A percentile compares a stretch with the other conserved stretches of the same genome.
phyloP scores from a whole-genome alignment of 768 basidiomycete genomes.

The Trametes coccinea region DNA sequence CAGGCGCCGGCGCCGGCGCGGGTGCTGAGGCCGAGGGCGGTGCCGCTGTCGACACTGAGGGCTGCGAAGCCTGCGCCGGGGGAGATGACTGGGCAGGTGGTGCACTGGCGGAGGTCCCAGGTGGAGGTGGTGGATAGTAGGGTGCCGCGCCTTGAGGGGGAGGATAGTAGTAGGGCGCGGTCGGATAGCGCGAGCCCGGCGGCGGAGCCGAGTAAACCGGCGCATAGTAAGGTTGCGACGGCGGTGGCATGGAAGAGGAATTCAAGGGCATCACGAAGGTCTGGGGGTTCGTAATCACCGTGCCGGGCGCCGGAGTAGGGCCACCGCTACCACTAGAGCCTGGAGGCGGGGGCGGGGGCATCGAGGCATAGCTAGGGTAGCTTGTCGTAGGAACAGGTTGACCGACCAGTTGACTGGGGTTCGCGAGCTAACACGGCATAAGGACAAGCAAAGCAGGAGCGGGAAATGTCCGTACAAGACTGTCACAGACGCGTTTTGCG shows the following conservation, averaged over 20 bases:
- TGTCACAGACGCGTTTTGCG: constrained; percentile 77
- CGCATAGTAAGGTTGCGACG: constrained; percentile 42
- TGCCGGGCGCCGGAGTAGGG: constrained; percentile 38
- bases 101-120: constrained; percentile 5
- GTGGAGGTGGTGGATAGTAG: constrained; percentile 27
- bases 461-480: constrained; percentile 49
- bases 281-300: constrained; percentile 68
- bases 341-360: constrained; percentile 32
- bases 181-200: constrained; percentile 50
- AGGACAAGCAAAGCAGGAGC: constrained; percentile 8
- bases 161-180: constrained; percentile 65
- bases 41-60: constrained; percentile 18
- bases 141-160: constrained; percentile 32
- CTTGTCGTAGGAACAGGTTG: constrained; percentile 47
- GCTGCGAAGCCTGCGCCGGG: constrained; percentile 18
- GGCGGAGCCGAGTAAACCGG: constrained; percentile 38
- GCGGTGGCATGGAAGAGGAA: constrained; percentile 41
- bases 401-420: constrained; percentile 67
- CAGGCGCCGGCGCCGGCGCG: constrained; percentile 3
- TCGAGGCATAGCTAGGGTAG: constrained; percentile 32
- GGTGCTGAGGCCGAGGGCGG: constrained; percentile 28
- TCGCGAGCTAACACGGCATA: constrained; percentile 54
- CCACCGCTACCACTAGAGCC: constrained; percentile 32
- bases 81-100: constrained; percentile 31
- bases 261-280: constrained; percentile 73